These are phyloP conservation scores for Fusarium pseudonygamai DNA, from an alignment of 2,329 filamentous ascomycete genomes.

Conservation along the genomic window DNA sequence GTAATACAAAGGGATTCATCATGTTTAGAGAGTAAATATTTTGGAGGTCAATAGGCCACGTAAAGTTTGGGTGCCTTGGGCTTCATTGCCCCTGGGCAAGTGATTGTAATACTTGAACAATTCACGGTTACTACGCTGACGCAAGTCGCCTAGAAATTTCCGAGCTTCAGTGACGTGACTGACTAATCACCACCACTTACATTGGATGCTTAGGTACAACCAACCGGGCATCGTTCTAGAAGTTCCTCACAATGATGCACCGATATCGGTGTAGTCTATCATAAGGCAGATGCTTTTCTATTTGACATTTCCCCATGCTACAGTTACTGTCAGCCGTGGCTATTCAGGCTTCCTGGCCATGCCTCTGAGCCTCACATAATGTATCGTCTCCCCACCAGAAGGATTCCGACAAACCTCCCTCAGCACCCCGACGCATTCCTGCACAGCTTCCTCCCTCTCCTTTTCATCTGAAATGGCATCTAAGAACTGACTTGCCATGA, in stretches of 20 bases:
- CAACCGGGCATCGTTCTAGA: neutral
- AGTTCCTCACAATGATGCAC: neutral
- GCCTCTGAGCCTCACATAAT: constrained; percentile 64
- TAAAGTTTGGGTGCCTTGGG: constrained; percentile 41
- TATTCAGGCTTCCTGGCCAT: constrained; percentile 53
- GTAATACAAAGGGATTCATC: neutral
- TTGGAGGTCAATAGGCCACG: constrained; percentile 22
- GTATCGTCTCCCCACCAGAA: constrained; percentile 64
- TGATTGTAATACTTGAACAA: neutral
- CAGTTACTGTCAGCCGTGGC: neutral
- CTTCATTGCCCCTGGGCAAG: constrained; percentile 17
- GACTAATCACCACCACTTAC: constrained; percentile 31
- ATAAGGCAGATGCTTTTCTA: neutral
- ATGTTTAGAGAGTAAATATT: neutral
- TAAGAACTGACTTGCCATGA: constrained; percentile 70
- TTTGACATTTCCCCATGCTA: neutral
- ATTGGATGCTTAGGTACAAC: too few species aligned
- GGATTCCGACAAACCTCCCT: constrained; percentile 64
- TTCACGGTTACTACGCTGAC: constrained; percentile 19
- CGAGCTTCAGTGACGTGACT: constrained; percentile 8
- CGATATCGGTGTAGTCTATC: neutral
- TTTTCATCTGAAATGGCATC: constrained; percentile 58
- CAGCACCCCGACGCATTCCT: constrained; percentile 64
- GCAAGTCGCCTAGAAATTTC: constrained; percentile 41
- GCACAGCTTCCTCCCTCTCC: constrained; percentile 62